Conservation (phyloP, 164 flowering plant species). For the Hamamelis virginiana region DNA sequence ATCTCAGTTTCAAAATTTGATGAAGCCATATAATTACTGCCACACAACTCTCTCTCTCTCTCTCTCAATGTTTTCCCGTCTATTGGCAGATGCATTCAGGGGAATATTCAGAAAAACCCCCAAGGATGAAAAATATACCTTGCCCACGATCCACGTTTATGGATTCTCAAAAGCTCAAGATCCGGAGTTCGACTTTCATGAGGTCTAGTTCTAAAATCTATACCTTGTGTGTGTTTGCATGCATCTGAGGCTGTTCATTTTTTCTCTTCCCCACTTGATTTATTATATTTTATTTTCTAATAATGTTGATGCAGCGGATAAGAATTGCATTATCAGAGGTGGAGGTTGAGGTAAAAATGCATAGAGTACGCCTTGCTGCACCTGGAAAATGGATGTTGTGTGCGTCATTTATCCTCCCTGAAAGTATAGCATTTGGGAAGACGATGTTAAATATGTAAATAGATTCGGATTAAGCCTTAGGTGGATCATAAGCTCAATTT, state of each 20-base stretch:
- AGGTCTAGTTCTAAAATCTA: slow-evolving; percentile 39
- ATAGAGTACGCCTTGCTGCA: slow-evolving; percentile 80
- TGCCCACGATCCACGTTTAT: slow-evolving; percentile 85
- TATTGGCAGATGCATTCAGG: slow-evolving; percentile 66
- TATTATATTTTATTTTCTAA: neutral
- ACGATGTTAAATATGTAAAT: slow-evolving; percentile 4
- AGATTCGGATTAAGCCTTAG: neutral
- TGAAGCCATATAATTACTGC: neutral
- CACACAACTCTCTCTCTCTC: neutral
- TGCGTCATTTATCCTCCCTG: slow-evolving; percentile 80
- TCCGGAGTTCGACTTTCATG: slow-evolving; percentile 86
- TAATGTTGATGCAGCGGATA: slow-evolving; percentile 58
- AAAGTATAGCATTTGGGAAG: slow-evolving; percentile 59
- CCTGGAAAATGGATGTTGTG: slow-evolving; percentile 98
- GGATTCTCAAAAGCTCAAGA: slow-evolving; percentile 93
- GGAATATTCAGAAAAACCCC: slow-evolving; percentile 52
- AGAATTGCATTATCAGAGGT: slow-evolving; percentile 62
- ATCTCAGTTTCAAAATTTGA: neutral
- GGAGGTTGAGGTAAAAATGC: slow-evolving; percentile 73
- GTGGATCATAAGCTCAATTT: neutral
- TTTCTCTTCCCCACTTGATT: neutral
- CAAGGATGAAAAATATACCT: slow-evolving; percentile 22
- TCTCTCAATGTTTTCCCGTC: neutral
- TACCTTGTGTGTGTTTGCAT: neutral
- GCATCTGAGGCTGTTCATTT: neutral